phyloP scores from a whole-genome alignment of 2,329 filamentous ascomycete species.

The Rasamsonia emersonii region DNA sequence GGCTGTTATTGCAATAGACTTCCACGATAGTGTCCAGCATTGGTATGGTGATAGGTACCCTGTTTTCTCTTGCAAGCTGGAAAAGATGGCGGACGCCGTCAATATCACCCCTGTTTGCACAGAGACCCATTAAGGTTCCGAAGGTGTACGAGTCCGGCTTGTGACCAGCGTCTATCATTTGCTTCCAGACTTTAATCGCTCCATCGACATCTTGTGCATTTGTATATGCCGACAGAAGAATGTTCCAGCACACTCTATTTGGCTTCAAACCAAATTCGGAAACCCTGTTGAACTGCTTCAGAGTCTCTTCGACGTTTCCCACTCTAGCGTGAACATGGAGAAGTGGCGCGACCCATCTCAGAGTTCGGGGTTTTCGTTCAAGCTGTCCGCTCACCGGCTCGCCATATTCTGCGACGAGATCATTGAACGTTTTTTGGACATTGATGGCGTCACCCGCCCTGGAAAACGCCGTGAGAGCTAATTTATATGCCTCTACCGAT shows the following conservation, averaged over 20 bases:
- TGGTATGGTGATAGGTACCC: slow-evolving; percentile 44
- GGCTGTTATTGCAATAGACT: slow-evolving; percentile 54
- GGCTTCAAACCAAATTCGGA: slow-evolving; percentile 49
- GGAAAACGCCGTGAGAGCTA: slow-evolving; percentile 35
- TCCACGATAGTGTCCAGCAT: slow-evolving; percentile 60
- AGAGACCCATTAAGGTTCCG: slow-evolving; percentile 64
- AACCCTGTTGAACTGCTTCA: slow-evolving; percentile 56
- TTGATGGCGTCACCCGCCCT: slow-evolving; percentile 37
- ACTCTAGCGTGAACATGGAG: slow-evolving; percentile 63
- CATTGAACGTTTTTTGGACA: slow-evolving; percentile 38
- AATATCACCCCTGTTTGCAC: slow-evolving; percentile 63
- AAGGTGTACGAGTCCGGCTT: slow-evolving; percentile 58
- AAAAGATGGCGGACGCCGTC: slow-evolving; percentile 59
- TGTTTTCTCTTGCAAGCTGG: slow-evolving; percentile 48
- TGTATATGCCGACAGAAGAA: slow-evolving; percentile 62
- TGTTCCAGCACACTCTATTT: slow-evolving; percentile 62
- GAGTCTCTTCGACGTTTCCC: slow-evolving; percentile 54
- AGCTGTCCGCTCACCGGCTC: slow-evolving; percentile 9
- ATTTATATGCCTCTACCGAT: slow-evolving; percentile 24
- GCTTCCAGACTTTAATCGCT: slow-evolving; percentile 55
- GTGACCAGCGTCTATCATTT: slow-evolving; percentile 43
- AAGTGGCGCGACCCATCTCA: slow-evolving; percentile 42
- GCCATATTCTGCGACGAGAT: slow-evolving; percentile 30
- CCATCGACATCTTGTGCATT: slow-evolving; percentile 59
- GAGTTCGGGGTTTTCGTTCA: slow-evolving; percentile 13